Conservation (phyloP, 2,329 filamentous ascomycete genomes). For the Ophiostoma fasciatum region DNA sequence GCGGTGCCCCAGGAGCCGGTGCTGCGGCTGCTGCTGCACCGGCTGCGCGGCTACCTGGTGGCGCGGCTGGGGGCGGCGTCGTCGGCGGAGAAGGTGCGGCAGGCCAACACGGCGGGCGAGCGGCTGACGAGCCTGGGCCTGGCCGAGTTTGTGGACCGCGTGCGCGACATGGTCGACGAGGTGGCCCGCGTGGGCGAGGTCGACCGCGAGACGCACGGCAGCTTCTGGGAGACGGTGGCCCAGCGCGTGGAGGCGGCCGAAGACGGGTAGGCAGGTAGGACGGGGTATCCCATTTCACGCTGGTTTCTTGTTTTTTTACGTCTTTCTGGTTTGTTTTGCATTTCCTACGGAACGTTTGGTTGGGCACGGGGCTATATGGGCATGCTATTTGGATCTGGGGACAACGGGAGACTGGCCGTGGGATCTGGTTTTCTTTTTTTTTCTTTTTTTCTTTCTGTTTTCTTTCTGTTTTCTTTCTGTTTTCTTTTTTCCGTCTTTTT, state of each 20-base stretch:
- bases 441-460: not conserved
- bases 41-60: slow-evolving; percentile 52
- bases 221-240: slow-evolving; percentile 54
- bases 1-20: slow-evolving; percentile 37
- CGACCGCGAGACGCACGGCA: slow-evolving; percentile 51
- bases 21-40: slow-evolving; percentile 51
- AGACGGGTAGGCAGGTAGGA: not conserved
- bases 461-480: not conserved
- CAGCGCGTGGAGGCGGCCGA: not conserved
- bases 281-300: not conserved
- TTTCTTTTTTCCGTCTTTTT: not conserved
- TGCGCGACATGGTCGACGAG: slow-evolving; percentile 55
- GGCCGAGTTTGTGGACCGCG: slow-evolving; percentile 56
- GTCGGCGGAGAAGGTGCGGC: slow-evolving; percentile 55
- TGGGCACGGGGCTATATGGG: no score
- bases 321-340: not conserved
- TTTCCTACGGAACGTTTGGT: not conserved
- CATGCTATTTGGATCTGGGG: no score
- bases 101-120: slow-evolving; percentile 53
- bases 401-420: no score
- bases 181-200: slow-evolving; percentile 49
- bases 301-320: not conserved
- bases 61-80: slow-evolving; percentile 49
- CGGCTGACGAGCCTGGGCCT: slow-evolving; percentile 54
- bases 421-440: not conserved